These are phyloP conservation scores for Tricladium varicosporioides DNA, from an alignment of 2,329 filamentous ascomycete genomes.

Conservation along the genomic window DNA sequence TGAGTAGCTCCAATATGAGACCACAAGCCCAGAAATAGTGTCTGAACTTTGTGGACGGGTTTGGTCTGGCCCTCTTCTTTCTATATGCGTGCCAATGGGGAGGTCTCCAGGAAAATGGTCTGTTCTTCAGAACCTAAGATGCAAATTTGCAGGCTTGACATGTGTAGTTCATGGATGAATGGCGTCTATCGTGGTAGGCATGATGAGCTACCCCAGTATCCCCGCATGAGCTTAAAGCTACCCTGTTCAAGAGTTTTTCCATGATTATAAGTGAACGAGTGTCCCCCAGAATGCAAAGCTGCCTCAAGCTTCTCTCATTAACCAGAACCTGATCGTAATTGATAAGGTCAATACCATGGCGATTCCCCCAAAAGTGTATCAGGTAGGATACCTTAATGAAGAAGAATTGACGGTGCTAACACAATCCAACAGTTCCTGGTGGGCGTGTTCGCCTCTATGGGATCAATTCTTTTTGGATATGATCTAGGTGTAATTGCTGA, in stretches of 20 bases:
- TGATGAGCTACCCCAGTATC: constrained; percentile 1
- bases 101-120: background rate
- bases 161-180: background rate
- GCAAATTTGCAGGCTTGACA: background rate
- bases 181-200: background rate
- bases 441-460: constrained; percentile 51
- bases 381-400: constrained; percentile 17
- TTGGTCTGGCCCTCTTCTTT: background rate
- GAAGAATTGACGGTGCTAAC: too few relatives aligned
- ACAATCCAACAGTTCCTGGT: constrained; percentile 33
- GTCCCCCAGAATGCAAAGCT: background rate
- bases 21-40: background rate
- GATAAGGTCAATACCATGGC: constrained; percentile 21
- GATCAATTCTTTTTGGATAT: constrained; percentile 54
- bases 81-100: constrained; percentile 7
- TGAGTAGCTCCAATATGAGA: background rate
- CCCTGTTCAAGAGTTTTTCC: background rate
- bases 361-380: constrained; percentile 36
- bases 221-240: background rate
- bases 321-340: too few relatives aligned
- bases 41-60: background rate
- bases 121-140: background rate
- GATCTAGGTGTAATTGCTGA: constrained; percentile 51
- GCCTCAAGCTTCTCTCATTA: background rate
- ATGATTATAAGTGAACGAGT: background rate